Evolutionary conservation across 768 basidiomycete species (phyloP).

Genomic region (Lactarius tabidus): DNA sequence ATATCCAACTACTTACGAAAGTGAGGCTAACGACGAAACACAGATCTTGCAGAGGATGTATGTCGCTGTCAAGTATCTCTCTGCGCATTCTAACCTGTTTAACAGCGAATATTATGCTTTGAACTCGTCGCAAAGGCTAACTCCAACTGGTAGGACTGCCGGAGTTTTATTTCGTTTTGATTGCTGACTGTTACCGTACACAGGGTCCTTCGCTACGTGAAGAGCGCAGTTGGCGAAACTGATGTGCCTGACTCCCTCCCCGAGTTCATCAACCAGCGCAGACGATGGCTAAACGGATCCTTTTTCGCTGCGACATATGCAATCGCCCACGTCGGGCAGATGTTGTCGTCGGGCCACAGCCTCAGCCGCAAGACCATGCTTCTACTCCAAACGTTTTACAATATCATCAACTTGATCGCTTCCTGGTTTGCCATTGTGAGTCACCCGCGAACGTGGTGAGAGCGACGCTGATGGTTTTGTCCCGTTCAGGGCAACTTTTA

Average conservation of each 20-base stretch:
- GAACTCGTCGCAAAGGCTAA: slow-evolving; percentile 75
- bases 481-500: slow-evolving; percentile 78
- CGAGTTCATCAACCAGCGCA: too few species aligned
- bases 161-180: slow-evolving; percentile 29
- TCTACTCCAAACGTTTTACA: too few species aligned
- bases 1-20: not conserved
- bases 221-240: too few species aligned
- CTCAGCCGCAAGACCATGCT: too few species aligned
- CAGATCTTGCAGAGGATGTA: slow-evolving; percentile 90
- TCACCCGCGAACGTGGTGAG: slow-evolving; percentile 14
- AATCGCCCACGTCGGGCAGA: too few species aligned
- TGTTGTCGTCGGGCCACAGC: too few species aligned
- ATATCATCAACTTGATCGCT: too few species aligned
- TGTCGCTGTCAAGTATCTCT: slow-evolving; percentile 26
- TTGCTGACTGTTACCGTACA: too few species aligned
- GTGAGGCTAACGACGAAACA: slow-evolving; percentile 29
- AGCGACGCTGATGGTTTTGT: slow-evolving; percentile 2
- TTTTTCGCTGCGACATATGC: too few species aligned
- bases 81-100: slow-evolving; percentile 28
- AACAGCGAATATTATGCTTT: slow-evolving; percentile 77
- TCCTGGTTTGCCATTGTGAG: slow-evolving; percentile 78
- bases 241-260: too few species aligned
- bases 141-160: slow-evolving; percentile 61
- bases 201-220: too few species aligned
- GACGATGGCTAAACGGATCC: too few species aligned